Base-by-base conservation (phyloP, 495 filamentous ascomycete species). In the Hypoxylon intermedium region DNA sequence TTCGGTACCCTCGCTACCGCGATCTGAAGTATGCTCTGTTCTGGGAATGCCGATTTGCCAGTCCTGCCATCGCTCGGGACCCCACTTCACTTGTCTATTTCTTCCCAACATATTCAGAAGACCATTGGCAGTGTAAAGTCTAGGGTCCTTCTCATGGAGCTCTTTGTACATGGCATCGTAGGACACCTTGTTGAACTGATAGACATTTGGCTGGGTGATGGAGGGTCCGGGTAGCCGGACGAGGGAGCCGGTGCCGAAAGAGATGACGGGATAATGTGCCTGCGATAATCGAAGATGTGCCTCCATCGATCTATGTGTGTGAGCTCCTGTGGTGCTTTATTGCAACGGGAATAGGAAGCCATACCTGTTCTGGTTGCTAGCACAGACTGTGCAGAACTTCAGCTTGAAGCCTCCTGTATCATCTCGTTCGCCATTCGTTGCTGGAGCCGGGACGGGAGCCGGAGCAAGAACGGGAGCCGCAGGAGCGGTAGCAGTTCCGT, bases 341-440 rank as follows among this genome's bases (percentile, higher is more conserved):
- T 28, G 6, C 15, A 52, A 19, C 21, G 12, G 24, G 1, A 12
- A 38, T 28, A 11, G 42, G 42, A 20, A n/a, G 18, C 71, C 79
- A 48, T 79, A 96, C 83, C 93, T 86, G 69, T 98, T 97, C 65
- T 97, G 87, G 69, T 99, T 98, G 66, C 91, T 96, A 3, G 94
- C 94, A 75, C 95, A 99, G 31, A 99, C 94, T 2, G 95, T 99
- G 82, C 95, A 99, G 77, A 98, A 97, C 67, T 89, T 94, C 36
- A 99, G 81, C 70, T 90, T 95, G 81, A 85, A 94, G 19, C 74
- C 82, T 7, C 75, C 74, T 5, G 60, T 16, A 42, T 78, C 78
- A 48, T 71, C 66, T 6, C 56, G 58, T 38, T 77, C 75, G 23
- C 73, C 75, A 58, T 78, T 78, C n/a, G 72, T 63, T 21, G 73